A percentile compares a stretch with the other conserved stretches of the same genome.
Conservation (phyloP, 2,329 filamentous ascomycete species). For the Clarireedia homoeocarpa region DNA sequence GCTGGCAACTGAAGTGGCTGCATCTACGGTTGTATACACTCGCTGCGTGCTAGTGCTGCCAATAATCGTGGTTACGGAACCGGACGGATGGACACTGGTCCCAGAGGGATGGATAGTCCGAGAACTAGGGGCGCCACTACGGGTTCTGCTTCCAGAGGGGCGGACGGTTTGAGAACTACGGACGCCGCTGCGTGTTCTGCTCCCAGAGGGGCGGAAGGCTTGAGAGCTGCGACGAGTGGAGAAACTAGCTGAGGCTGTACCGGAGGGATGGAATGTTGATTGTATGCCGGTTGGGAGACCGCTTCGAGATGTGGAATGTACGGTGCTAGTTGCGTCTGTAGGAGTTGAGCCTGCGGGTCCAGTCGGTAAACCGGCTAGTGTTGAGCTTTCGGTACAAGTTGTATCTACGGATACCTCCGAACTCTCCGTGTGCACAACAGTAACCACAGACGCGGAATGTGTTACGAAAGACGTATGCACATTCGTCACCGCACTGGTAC, state of each 20-base stretch:
- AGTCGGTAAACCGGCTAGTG: background rate
- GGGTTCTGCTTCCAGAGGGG: background rate
- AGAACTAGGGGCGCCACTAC: background rate
- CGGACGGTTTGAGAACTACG: too few relatives aligned
- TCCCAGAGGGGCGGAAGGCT: background rate
- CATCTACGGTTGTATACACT: background rate
- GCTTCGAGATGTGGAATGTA: background rate
- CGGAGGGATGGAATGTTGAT: background rate
- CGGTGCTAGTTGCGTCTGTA: too few relatives aligned
- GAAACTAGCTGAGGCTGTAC: background rate
- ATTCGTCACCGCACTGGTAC: background rate
- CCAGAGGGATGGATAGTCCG: background rate
- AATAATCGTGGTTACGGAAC: background rate
- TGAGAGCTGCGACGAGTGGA: too few relatives aligned
- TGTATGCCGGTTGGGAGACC: too few relatives aligned
- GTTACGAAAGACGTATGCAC: background rate
- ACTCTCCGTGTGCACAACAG: background rate
- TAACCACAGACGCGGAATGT: background rate
- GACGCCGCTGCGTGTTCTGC: too few relatives aligned
- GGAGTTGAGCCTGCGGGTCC: too few relatives aligned
- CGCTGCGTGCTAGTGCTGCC: background rate
- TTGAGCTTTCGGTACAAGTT: background rate
- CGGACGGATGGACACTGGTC: background rate
- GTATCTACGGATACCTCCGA: background rate
- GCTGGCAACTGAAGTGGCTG: background rate